Percentiles rank a stretch among this genome's conserved stretches.
These are phyloP conservation scores for Collybiopsis confluens DNA, from an alignment of 768 basidiomycete species.

Conservation along the genomic window DNA sequence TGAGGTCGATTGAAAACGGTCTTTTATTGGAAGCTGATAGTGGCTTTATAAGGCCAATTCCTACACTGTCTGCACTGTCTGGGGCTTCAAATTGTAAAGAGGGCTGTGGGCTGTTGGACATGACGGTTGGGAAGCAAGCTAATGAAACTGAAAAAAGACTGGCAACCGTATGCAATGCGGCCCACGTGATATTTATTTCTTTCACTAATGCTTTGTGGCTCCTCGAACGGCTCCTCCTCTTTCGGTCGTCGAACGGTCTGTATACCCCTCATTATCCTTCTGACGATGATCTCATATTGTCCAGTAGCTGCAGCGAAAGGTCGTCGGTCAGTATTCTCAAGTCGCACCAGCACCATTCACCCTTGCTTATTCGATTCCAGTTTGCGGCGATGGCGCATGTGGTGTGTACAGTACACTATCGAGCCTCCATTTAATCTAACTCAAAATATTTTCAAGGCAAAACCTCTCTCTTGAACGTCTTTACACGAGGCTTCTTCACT, in stretches of 20 bases:
- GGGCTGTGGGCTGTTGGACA: conserved; percentile 2
- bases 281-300: no score
- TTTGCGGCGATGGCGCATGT: conserved; percentile 96
- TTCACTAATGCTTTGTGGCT: conserved; percentile 9
- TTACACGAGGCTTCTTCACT: conserved; percentile 89
- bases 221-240: conserved; percentile 11
- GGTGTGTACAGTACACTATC: conserved; percentile 43
- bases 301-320: conserved; percentile 44
- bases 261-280: not conserved
- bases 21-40: conserved; percentile 13
- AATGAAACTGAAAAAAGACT: no score
- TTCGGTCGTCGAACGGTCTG: conserved; percentile 14
- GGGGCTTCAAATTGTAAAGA: conserved; percentile 6
- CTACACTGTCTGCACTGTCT: not conserved
- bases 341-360: not conserved
- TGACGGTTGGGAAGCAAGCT: not conserved
- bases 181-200: not conserved
- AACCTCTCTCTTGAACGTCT: conserved; percentile 84
- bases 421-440: conserved; percentile 15
- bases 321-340: conserved; percentile 10
- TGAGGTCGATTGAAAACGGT: conserved; percentile 70
- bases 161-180: no score
- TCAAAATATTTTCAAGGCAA: conserved; percentile 54
- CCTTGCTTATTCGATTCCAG: conserved; percentile 43
- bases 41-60: conserved; percentile 1